phyloP scores from a whole-genome alignment of 495 filamentous ascomycete species.

The Xanthoparmelia taractica region DNA sequence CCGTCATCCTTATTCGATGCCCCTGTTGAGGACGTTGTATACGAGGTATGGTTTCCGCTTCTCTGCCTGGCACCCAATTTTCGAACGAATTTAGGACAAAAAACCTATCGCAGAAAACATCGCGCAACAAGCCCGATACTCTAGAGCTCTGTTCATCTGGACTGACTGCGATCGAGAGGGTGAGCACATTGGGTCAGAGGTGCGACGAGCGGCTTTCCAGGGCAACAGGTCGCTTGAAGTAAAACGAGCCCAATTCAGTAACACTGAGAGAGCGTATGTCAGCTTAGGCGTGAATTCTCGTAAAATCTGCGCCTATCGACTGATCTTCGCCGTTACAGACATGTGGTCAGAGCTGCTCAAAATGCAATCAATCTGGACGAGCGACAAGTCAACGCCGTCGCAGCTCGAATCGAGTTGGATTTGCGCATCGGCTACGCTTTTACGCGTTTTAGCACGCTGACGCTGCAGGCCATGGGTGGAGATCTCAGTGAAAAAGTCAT shows the following conservation, averaged over 20 bases:
- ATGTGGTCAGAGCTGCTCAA: constrained; percentile 78
- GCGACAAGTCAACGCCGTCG: constrained; percentile 77
- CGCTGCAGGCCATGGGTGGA: constrained; percentile 58
- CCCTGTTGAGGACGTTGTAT: constrained; percentile 57
- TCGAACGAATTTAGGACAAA: constrained; percentile 52
- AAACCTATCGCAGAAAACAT: constrained; percentile 80
- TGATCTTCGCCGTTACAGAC: constrained; percentile 31
- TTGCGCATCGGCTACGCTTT: constrained; percentile 86
- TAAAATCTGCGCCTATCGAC: constrained; percentile 1
- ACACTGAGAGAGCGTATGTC: constrained; percentile 82
- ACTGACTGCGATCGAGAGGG: constrained; percentile 98
- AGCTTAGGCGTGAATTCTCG: background rate
- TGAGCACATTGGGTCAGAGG: constrained; percentile 92
- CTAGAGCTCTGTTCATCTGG: constrained; percentile 81
- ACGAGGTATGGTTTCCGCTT: constrained; percentile 43
- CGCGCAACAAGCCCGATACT: constrained; percentile 58
- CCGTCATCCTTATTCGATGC: constrained; percentile 79
- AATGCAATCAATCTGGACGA: constrained; percentile 73
- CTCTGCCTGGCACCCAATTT: background rate
- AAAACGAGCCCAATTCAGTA: constrained; percentile 85
- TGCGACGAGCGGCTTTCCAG: constrained; percentile 67
- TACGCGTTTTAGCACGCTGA: constrained; percentile 78
- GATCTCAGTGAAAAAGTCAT: constrained; percentile 56
- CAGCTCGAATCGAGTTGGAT: constrained; percentile 86
- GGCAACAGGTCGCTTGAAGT: constrained; percentile 68